Conservation (phyloP, 768 basidiomycete species). For the Coprinopsis cinerea region DNA sequence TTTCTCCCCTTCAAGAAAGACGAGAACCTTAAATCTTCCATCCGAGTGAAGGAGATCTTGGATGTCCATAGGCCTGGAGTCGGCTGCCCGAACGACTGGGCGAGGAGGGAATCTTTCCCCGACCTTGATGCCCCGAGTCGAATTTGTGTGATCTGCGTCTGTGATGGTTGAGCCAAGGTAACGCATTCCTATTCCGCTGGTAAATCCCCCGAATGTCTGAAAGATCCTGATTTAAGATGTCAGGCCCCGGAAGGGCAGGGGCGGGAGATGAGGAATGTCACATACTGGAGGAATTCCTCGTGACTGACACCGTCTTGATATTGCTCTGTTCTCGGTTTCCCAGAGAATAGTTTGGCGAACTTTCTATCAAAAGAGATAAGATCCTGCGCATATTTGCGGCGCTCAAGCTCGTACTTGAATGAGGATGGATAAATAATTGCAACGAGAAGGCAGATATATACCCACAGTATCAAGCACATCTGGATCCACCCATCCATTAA, state of each 20-base stretch:
- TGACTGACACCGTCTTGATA: slow-evolving; percentile 47
- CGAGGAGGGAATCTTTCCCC: slow-evolving; percentile 52
- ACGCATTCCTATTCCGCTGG: slow-evolving; percentile 48
- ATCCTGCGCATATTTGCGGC: slow-evolving; percentile 64
- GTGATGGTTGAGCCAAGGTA: slow-evolving; percentile 46
- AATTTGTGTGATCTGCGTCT: slow-evolving; percentile 28
- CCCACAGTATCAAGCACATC: slow-evolving; percentile 47
- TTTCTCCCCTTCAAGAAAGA: slow-evolving; percentile 45
- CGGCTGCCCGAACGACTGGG: slow-evolving; percentile 44
- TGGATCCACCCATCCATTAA: slow-evolving; percentile 47
- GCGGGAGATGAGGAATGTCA: not conserved
- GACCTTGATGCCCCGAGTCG: slow-evolving; percentile 33
- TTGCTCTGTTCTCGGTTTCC: slow-evolving; percentile 49
- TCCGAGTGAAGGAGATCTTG: slow-evolving; percentile 50
- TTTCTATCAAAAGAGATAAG: slow-evolving; percentile 67
- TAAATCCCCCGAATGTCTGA: slow-evolving; percentile 48
- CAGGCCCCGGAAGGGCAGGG: no score
- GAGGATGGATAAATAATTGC: no score
- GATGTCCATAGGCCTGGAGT: slow-evolving; percentile 45
- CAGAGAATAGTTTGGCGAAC: slow-evolving; percentile 62
- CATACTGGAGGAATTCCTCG: slow-evolving; percentile 41
- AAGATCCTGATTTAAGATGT: no score
- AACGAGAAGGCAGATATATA: not conserved
- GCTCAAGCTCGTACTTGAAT: slow-evolving; percentile 61
- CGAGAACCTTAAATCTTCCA: slow-evolving; percentile 47